A percentile compares a stretch with the other conserved stretches of the same genome.
These are phyloP conservation scores for Clarireedia homoeocarpa DNA, from an alignment of 2,329 filamentous ascomycete genomes.

Conservation along the genomic window DNA sequence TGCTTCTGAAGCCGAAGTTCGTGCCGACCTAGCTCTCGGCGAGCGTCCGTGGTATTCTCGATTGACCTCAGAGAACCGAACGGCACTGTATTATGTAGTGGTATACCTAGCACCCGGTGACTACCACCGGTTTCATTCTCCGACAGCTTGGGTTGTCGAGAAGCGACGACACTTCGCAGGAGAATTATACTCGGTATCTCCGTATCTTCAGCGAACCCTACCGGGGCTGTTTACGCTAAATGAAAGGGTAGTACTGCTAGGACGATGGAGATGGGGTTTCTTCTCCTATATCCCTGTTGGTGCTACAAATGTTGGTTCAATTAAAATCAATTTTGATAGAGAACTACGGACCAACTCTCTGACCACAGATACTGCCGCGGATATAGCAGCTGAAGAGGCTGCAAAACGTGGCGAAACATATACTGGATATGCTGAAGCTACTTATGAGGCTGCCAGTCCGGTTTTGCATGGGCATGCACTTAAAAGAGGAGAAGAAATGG, in stretches of 20 bases:
- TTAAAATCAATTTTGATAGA: constrained; percentile 92
- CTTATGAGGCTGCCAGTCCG: constrained; percentile 69
- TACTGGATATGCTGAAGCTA: constrained; percentile 87
- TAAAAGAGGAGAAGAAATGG: constrained; percentile 90
- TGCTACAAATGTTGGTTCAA: constrained; percentile 94
- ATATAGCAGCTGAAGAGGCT: constrained; percentile 75
- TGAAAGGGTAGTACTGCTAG: constrained; percentile 87
- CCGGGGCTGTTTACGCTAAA: constrained; percentile 95
- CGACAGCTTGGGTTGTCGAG: constrained; percentile 91
- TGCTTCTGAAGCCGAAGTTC: constrained; percentile 73
- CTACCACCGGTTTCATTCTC: constrained; percentile 97
- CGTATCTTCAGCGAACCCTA: constrained; percentile 85
- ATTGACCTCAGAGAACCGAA: constrained; percentile 53
- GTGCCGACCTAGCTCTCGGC: constrained; percentile 71
- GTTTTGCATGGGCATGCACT: constrained; percentile 79
- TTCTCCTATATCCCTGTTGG: constrained; percentile 94
- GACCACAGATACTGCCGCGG: constrained; percentile 85
- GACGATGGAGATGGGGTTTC: constrained; percentile 94
- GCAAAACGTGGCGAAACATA: constrained; percentile 70
- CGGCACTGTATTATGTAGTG: constrained; percentile 84
- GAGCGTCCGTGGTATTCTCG: constrained; percentile 63
- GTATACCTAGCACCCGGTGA: constrained; percentile 95
- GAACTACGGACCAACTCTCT: constrained; percentile 91
- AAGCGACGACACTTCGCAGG: constrained; percentile 94
- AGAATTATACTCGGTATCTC: constrained; percentile 89